These are phyloP conservation scores for Sugiyamaella novakii DNA, from an alignment of 1,139 yeast species.

Conservation along the genomic window DNA sequence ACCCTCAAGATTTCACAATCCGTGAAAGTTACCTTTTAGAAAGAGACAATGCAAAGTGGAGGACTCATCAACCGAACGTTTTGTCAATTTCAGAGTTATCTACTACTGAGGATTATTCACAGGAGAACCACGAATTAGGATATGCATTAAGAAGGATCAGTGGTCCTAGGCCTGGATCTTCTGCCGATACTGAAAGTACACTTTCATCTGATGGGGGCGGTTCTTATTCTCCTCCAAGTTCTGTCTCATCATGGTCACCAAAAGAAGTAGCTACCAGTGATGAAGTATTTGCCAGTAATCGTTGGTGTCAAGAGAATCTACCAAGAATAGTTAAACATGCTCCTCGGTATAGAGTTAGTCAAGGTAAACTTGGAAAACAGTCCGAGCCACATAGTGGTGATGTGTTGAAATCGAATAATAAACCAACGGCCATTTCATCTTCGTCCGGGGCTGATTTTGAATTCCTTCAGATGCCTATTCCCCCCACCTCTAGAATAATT, in stretches of 20 bases:
- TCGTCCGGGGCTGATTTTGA: constrained; percentile 14
- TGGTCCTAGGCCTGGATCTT: constrained; percentile 14
- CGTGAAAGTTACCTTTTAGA: constrained; percentile 34
- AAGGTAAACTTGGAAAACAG: constrained; percentile 3
- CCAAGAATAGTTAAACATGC: constrained; percentile 17
- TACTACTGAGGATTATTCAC: constrained; percentile 1
- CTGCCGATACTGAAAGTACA: constrained; percentile 16
- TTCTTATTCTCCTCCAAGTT: constrained; percentile 21
- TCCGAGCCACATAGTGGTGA: constrained; percentile 2
- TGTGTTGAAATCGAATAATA: background rate
- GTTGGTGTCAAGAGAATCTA: constrained; percentile 20
- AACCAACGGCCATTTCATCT: background rate
- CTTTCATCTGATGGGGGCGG: constrained; percentile 16
- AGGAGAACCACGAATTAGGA: constrained; percentile 16
- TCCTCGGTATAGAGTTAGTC: constrained; percentile 12
- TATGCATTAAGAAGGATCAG: constrained; percentile 16
- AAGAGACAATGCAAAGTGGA: constrained; percentile 26
- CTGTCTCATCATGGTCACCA: constrained; percentile 25
- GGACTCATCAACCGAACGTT: constrained; percentile 4
- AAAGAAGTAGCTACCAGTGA: constrained; percentile 15
- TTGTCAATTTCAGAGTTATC: constrained; percentile 12
- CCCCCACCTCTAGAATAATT: constrained; percentile 2
- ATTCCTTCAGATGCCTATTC: constrained; percentile 9
- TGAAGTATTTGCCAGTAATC: constrained; percentile 22
- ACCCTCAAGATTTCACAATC: constrained; percentile 28